phyloP scores from a whole-genome alignment of 345 rosid genomes.

The Linum trigynum region DNA sequence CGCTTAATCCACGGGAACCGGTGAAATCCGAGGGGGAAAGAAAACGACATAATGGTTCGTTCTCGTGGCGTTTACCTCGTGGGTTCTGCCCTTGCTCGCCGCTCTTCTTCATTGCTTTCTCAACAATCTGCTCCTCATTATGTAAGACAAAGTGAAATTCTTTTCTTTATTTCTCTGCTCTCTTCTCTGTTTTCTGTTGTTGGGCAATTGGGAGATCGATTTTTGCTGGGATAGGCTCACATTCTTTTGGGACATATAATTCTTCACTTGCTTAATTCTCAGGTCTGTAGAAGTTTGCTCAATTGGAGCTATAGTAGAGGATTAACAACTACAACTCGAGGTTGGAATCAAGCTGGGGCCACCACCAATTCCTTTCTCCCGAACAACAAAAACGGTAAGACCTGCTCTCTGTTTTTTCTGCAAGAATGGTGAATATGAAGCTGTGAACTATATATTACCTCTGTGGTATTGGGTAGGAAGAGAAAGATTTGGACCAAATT shows the following conservation, averaged over 20 bases:
- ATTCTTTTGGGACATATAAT: background rate
- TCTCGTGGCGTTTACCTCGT: slow-evolving; percentile 52
- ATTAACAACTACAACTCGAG: slow-evolving; percentile 18
- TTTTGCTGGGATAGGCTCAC: background rate
- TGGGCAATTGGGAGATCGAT: no score
- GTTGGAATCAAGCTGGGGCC: slow-evolving; percentile 20
- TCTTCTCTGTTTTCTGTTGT: no score
- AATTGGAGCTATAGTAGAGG: slow-evolving; percentile 38
- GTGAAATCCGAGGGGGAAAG: background rate
- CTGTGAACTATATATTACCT: background rate
- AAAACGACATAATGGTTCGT: slow-evolving; percentile 37
- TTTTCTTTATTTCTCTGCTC: no score
- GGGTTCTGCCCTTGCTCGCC: slow-evolving; percentile 34
- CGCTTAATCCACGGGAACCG: no score
- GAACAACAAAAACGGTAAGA: slow-evolving; percentile 24
- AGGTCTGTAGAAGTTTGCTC: slow-evolving; percentile 30
- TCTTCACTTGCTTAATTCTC: slow-evolving; percentile 11
- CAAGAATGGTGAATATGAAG: background rate
- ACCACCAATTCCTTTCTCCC: slow-evolving; percentile 20
- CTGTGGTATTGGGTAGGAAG: background rate
- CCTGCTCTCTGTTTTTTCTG: background rate
- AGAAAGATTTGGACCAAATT: background rate
- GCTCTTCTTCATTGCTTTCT: slow-evolving; percentile 31
- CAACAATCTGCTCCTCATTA: slow-evolving; percentile 14
- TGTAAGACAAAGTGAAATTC: no score